Conservation (phyloP, 129 eudicot genomes). For the Kitagawia praeruptora region DNA sequence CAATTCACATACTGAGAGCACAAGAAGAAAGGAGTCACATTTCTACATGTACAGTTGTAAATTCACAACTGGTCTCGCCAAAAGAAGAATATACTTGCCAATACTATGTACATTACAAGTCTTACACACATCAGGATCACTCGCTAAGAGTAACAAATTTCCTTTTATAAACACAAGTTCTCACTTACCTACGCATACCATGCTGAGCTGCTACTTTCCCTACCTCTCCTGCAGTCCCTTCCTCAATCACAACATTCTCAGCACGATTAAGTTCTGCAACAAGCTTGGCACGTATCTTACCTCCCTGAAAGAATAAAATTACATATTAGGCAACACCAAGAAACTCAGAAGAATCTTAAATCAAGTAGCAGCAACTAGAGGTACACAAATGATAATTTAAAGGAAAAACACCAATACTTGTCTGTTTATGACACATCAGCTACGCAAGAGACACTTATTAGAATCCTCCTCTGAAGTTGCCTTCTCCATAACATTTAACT, state of each 20-base stretch:
- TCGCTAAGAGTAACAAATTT: not conserved
- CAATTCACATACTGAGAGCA: not conserved
- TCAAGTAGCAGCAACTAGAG: not conserved
- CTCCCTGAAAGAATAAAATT: slow-evolving; percentile 54
- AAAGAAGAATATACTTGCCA: not conserved
- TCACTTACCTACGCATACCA: slow-evolving; percentile 84
- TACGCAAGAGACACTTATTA: no score
- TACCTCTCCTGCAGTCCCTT: slow-evolving; percentile 88
- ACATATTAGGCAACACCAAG: not conserved
- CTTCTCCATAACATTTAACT: no score
- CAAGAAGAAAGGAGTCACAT: not conserved
- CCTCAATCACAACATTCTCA: slow-evolving; percentile 61
- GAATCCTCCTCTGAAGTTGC: no score
- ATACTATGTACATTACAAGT: not conserved
- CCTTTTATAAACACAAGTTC: not conserved
- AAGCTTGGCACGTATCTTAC: slow-evolving; percentile 87
- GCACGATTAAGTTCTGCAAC: slow-evolving; percentile 62
- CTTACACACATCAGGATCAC: not conserved
- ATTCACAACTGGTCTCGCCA: not conserved
- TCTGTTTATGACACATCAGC: not conserved
- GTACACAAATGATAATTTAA: not conserved
- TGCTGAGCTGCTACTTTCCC: slow-evolving; percentile 90
- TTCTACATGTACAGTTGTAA: not conserved
- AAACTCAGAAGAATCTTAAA: not conserved
- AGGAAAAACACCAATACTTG: not conserved